These are phyloP conservation scores for Kazachstania sp. DNA, from an alignment of 1,139 yeast species.

Conservation along the genomic window DNA sequence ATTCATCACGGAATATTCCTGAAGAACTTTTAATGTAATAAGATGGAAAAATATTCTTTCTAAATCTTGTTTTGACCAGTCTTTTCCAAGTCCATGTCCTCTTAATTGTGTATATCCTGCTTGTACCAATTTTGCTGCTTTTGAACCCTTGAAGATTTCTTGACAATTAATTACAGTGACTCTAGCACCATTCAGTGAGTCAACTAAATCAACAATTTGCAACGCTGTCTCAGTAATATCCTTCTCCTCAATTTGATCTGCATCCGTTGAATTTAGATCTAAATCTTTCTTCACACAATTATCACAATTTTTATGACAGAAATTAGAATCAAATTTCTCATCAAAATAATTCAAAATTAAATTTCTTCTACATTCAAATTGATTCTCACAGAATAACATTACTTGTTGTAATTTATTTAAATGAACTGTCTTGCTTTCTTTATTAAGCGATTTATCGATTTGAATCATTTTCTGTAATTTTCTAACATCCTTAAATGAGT, in stretches of 20 bases:
- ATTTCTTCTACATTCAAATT: slow-evolving; percentile 78
- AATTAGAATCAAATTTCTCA: slow-evolving; percentile 60
- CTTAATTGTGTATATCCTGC: slow-evolving; percentile 53
- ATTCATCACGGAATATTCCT: slow-evolving; percentile 64
- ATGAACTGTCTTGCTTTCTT: slow-evolving; percentile 65
- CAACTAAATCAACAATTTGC: slow-evolving; percentile 53
- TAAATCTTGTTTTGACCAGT: slow-evolving; percentile 53
- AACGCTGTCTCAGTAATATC: slow-evolving; percentile 66
- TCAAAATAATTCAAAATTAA: slow-evolving; percentile 85
- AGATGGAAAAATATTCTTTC: slow-evolving; percentile 78
- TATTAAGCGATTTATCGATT: slow-evolving; percentile 58
- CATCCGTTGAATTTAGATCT: slow-evolving; percentile 33
- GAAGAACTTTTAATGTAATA: slow-evolving; percentile 54
- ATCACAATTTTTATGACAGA: slow-evolving; percentile 73
- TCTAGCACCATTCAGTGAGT: slow-evolving; percentile 44
- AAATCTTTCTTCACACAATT: slow-evolving; percentile 51
- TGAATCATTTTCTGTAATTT: slow-evolving; percentile 68
- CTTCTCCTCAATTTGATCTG: slow-evolving; percentile 35
- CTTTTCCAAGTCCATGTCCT: slow-evolving; percentile 64
- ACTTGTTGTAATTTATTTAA: slow-evolving; percentile 71
- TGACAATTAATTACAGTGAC: slow-evolving; percentile 77
- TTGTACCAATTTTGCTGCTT: slow-evolving; percentile 47
- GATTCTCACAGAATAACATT: slow-evolving; percentile 83
- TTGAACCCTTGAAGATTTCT: slow-evolving; percentile 74
- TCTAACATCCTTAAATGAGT: slow-evolving; percentile 67